Evolutionary conservation across 495 filamentous ascomycete species (phyloP).

Genomic region (Hyphodiscus hymeniophilus): DNA sequence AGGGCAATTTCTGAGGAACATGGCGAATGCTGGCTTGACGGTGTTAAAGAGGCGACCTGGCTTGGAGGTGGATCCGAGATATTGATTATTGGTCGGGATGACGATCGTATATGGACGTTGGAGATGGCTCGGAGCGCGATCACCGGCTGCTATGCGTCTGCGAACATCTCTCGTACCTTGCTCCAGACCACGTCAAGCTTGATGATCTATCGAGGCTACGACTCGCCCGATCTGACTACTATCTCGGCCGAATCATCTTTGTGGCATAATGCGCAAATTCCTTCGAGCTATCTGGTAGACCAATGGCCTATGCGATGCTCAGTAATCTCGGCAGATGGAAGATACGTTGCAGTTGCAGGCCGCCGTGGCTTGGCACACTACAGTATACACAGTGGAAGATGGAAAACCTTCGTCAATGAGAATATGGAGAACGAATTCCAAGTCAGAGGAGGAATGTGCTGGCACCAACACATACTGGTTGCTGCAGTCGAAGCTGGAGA

Average conservation of each 20-base stretch:
- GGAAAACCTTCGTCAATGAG: conserved; percentile 86
- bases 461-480: conserved; percentile 93
- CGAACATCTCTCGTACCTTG: conserved; percentile 83
- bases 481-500: conserved; percentile 83
- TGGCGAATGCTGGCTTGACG: conserved; percentile 70
- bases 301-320: conserved; percentile 89
- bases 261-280: conserved; percentile 89
- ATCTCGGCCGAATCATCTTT: conserved; percentile 88
- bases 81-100: conserved; percentile 56
- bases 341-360: conserved; percentile 94
- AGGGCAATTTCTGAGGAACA: conserved; percentile 42
- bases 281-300: conserved; percentile 70
- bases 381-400: conserved; percentile 86
- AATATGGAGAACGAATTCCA: conserved; percentile 81
- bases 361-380: conserved; percentile 89
- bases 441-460: conserved; percentile 94
- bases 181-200: conserved; percentile 77
- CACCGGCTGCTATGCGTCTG: conserved; percentile 80
- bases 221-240: conserved; percentile 78
- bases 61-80: conserved; percentile 81
- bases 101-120: conserved; percentile 75
- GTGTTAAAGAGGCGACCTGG: conserved; percentile 72
- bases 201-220: conserved; percentile 88
- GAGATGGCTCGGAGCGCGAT: conserved; percentile 90
- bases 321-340: conserved; percentile 80